Conservation (phyloP, 2,329 filamentous ascomycete species). For the Sporothrix dimorphospora region DNA sequence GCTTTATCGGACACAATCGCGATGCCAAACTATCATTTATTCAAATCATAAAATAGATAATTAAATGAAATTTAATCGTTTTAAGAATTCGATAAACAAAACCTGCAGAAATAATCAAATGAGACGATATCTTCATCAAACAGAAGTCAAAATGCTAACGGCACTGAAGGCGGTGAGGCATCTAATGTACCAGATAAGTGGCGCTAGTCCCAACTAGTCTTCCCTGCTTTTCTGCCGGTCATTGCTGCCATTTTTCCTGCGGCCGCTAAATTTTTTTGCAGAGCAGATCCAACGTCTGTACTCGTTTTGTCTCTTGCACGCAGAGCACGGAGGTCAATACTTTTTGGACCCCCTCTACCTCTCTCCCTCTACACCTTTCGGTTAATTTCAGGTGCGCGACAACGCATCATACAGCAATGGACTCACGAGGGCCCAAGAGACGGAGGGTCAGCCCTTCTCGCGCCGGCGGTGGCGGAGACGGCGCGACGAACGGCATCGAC, state of each 20-base stretch:
- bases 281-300: background rate
- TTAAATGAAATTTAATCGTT: background rate
- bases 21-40: no score
- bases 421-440: constrained; percentile 56
- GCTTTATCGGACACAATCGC: background rate
- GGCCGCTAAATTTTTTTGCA: constrained; percentile 28
- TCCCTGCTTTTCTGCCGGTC: constrained; percentile 25
- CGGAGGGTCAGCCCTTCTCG: constrained; percentile 60
- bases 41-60: background rate
- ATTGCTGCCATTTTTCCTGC: constrained; percentile 25
- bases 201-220: constrained; percentile 32
- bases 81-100: background rate
- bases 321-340: background rate
- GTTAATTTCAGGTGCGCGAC: background rate
- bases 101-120: no score
- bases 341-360: background rate
- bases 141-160: background rate
- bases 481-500: constrained; percentile 54
- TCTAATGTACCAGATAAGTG: background rate
- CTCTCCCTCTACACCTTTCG: background rate
- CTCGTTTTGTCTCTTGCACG: background rate
- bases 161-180: constrained; percentile 22
- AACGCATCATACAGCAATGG: constrained; percentile 44
- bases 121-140: background rate
- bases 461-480: constrained; percentile 45